A percentile compares a stretch with the other conserved stretches of the same genome.
Conservation (phyloP, 768 basidiomycete genomes). For the Gymnopilus junonius region DNA sequence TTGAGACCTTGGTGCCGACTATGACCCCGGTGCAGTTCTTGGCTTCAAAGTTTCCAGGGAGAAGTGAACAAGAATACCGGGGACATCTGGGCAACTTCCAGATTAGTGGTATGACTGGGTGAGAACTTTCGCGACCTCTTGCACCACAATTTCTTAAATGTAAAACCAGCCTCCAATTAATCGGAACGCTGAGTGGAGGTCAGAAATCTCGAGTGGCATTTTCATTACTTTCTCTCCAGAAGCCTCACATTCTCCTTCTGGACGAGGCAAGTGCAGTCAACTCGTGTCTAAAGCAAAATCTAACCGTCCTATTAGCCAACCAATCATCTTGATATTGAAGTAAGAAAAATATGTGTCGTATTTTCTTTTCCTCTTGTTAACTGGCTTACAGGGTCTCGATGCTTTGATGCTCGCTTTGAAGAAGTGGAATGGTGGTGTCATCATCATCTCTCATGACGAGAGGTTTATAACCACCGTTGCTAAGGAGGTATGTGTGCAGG, state of each 20-base stretch:
- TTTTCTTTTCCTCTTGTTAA: constrained; percentile 4
- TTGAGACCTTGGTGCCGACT: constrained; percentile 83
- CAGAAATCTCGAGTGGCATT: constrained; percentile 97
- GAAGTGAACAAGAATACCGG: constrained; percentile 95
- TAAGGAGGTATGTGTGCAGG: constrained; percentile 60
- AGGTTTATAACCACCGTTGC: constrained; percentile 92
- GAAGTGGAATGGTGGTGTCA: constrained; percentile 89
- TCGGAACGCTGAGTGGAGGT: constrained; percentile 92
- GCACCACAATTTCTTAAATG: not conserved
- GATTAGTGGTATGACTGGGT: constrained; percentile 96
- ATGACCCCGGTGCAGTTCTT: constrained; percentile 96
- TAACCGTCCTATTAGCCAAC: constrained; percentile 62
- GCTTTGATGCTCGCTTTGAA: constrained; percentile 86
- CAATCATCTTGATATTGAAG: constrained; percentile 96
- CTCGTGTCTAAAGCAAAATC: not conserved
- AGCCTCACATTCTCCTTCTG: constrained; percentile 89
- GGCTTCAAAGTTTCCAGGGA: constrained; percentile 90
- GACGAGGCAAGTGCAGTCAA: constrained; percentile 75
- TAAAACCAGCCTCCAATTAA: constrained; percentile 69
- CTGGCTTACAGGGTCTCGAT: constrained; percentile 78
- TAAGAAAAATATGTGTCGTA: constrained; percentile 21
- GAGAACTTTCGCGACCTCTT: constrained; percentile 19
- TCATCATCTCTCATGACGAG: constrained; percentile 95
- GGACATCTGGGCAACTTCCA: constrained; percentile 96
- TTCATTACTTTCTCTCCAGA: constrained; percentile 81